phyloP scores from a whole-genome alignment of 2,329 filamentous ascomycete genomes.

The Chalara sp. region DNA sequence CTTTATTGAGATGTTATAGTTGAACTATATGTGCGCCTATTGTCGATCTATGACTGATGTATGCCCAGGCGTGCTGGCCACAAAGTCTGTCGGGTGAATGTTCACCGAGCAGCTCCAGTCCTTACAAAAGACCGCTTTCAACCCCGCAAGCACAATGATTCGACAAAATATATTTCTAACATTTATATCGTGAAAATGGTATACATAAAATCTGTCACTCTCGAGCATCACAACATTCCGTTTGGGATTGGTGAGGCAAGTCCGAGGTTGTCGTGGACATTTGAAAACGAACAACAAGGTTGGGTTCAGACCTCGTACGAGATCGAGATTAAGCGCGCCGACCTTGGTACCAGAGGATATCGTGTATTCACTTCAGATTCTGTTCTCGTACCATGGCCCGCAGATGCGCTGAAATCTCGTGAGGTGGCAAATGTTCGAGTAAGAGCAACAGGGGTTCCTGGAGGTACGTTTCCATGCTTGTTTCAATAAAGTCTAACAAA shows the following conservation, averaged over 20 bases:
- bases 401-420: slow-evolving; percentile 21
- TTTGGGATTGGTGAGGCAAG: slow-evolving; percentile 37
- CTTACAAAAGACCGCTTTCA: no score
- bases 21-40: no score
- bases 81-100: no score
- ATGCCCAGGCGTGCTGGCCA: no score
- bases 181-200: slow-evolving; percentile 3
- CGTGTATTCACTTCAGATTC: slow-evolving; percentile 23
- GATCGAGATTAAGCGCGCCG: slow-evolving; percentile 31
- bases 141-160: no score
- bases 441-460: slow-evolving; percentile 18
- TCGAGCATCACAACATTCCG: slow-evolving; percentile 22
- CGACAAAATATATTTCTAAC: no score
- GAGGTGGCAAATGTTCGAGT: slow-evolving; percentile 25
- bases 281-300: slow-evolving; percentile 30
- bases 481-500: no score
- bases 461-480: not conserved
- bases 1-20: no score
- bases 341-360: not conserved
- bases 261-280: slow-evolving; percentile 41
- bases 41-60: no score
- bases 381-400: slow-evolving; percentile 39
- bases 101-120: no score
- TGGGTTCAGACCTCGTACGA: slow-evolving; percentile 40
- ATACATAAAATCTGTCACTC: slow-evolving; percentile 8